Evolutionary conservation across 2,329 filamentous ascomycete species (phyloP).

Genomic region (Arthrocladium fulminans): DNA sequence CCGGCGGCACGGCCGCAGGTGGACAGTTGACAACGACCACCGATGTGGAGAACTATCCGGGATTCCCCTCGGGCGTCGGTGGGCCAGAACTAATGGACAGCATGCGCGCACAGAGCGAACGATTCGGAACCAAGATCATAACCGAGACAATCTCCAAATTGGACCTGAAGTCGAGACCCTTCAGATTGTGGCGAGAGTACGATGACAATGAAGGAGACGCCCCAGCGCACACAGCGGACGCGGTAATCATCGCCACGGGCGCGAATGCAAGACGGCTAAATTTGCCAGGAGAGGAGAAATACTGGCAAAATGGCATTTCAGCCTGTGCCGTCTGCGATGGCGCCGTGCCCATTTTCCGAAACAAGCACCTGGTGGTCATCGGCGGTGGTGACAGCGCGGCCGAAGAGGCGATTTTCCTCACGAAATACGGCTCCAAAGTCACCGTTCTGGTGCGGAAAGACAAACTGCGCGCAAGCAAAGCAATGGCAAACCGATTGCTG

Average conservation of each 20-base stretch:
- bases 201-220: constrained; percentile 60
- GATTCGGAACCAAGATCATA: constrained; percentile 87
- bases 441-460: constrained; percentile 87
- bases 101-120: constrained; percentile 85
- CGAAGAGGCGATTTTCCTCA: constrained; percentile 94
- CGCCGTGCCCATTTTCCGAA: constrained; percentile 91
- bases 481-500: constrained; percentile 81
- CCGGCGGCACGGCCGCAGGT: constrained; percentile 89
- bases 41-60: constrained; percentile 96
- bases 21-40: constrained; percentile 97
- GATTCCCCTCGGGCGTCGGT: constrained; percentile 82
- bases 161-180: constrained; percentile 74
- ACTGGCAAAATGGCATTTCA: constrained; percentile 95
- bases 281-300: constrained; percentile 81
- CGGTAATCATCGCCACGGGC: constrained; percentile 89
- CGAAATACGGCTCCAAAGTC: constrained; percentile 93
- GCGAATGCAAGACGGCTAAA: constrained; percentile 79
- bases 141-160: constrained; percentile 85
- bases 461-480: constrained; percentile 75
- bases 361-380: constrained; percentile 91
- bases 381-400: constrained; percentile 94
- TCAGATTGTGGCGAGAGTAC: constrained; percentile 91
- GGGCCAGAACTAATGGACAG: constrained; percentile 86
- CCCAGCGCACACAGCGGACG: constrained; percentile 73
- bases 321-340: constrained; percentile 97